Evolutionary conservation across 106 monocot species (phyloP), one percentile per base, ranked within the genome.

Genomic region (Dioscorea zingiberensis): DNA sequence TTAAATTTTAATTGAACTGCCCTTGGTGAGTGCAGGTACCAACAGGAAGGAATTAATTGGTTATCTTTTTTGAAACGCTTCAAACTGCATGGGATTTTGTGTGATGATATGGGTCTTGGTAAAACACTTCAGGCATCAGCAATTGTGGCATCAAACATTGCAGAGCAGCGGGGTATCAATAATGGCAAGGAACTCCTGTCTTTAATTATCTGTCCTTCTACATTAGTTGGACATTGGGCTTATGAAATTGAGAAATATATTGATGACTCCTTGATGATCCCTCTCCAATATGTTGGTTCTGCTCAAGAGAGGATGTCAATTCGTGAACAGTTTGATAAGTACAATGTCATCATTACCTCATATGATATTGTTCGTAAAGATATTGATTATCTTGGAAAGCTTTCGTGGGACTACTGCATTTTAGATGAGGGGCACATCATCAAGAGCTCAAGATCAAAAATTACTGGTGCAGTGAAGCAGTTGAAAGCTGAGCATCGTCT

Each of bases 1-100:
- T 38, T 6, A 38, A 38, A 38, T 38, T 38, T 38, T 38, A 8
- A 38, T 6, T 38, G 1, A 38, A 38, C 16, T 71, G 22, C 26
- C 53, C 29, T 15, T 48, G 47, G 28, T 73, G 0, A 19, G 17
- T 72, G 60, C 69, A 97, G 95, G 86, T 98, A 98, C 69, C 97
- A 98, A 67, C 97, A 98, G 67, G 97, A 98, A 73, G 97, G 97
- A 48, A 86, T 98, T 44, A 98, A 98, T 73, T 98, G 97, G 97
- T 63, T 98, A 64, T 83, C 97, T 65, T 98, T 98, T 79, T 72
- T 98, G 62, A 86, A 79, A 53, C 86, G 97, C 58, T 98, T 98
- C 74, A 98, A 92, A 73, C 83, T 92, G 60, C 97, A 98, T 84
- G 97, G 97, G 54, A 98, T 98, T 64, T 73, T 98, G 71, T 98